These are phyloP conservation scores for Ophiocordyceps camponoti-floridani DNA, from an alignment of 2,329 filamentous ascomycete genomes.

Conservation along the genomic window DNA sequence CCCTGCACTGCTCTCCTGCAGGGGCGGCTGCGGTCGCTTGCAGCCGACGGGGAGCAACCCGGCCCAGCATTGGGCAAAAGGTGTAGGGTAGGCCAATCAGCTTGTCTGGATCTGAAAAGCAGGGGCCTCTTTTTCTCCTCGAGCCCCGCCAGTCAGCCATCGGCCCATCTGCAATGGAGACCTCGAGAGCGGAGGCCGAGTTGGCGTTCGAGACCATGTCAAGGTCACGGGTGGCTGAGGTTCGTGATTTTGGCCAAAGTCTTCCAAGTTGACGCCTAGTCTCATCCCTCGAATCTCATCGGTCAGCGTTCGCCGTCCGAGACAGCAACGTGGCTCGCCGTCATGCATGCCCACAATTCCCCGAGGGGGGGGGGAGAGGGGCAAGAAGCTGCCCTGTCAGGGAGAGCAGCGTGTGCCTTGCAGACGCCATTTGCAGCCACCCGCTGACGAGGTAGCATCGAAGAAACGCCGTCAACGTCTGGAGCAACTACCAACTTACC, in stretches of 20 bases:
- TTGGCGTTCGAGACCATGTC: neutral
- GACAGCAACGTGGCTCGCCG: neutral
- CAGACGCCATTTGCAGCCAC: neutral
- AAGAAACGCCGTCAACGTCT: neutral
- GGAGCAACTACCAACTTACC: neutral
- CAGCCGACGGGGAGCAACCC: neutral
- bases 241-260: neutral
- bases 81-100: neutral
- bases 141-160: too few species aligned
- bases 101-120: too few species aligned
- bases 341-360: neutral
- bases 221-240: neutral
- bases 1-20: neutral
- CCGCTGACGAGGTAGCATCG: neutral
- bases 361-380: neutral
- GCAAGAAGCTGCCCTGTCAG: neutral
- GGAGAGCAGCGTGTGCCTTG: neutral
- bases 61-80: neutral
- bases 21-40: neutral
- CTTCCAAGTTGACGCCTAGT: neutral
- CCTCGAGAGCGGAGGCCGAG: neutral
- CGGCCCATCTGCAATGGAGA: neutral
- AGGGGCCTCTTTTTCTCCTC: too few species aligned
- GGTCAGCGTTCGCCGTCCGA: neutral
- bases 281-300: neutral